Evolutionary conservation across 202 grass and related monocot genomes (phyloP), one percentile per base, ranked within the genome.

Genomic region (Digitaria exilis): DNA sequence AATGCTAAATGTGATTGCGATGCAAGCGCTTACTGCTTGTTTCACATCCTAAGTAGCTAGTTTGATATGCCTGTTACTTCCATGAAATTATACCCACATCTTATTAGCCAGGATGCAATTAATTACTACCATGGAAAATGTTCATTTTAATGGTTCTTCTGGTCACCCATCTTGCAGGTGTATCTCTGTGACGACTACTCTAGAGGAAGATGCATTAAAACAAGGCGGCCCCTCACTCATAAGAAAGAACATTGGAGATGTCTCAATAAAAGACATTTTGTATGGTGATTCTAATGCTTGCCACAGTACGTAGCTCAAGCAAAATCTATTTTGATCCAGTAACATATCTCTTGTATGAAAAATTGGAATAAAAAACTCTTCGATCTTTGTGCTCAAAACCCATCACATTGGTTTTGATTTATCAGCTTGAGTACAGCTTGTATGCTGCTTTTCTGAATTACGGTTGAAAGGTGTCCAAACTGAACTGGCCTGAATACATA

Each of bases 151-250:
- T 67, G 60, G 3, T 77, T 81, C 48, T 74, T 77, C 69, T 50
- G 69, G 51, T 77, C 50, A 73, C 87, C 39, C 70, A 77, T 73
- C 69, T 85, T 90, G 85, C 85, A 98, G 96, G 84, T 98, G 96
- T 85, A 93, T 98, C 81, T 93, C 93, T 76, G 93, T 98, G 72
- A 98, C 84, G 7, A 98, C 96, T 86, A 96, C 96, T 90, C 81
- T 98, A 87, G 87, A 82, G 41, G 88, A 92, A 85, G 87, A 89
- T 49, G 75, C 43, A 19, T 85, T 98, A 86, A 85, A 85, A 54
- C 77, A 96, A 90, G 87, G 87, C 41, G 74, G 67, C 79, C 93
- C 96, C 67, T 85, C 93, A 4, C 78, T 98, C 65, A 90, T 98
- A 82, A 87, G 89, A 67, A 96, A 94, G 69, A 88, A 94, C 41